Conservation (phyloP, 164 flowering plant species). For the Kingdonia uniflora region DNA sequence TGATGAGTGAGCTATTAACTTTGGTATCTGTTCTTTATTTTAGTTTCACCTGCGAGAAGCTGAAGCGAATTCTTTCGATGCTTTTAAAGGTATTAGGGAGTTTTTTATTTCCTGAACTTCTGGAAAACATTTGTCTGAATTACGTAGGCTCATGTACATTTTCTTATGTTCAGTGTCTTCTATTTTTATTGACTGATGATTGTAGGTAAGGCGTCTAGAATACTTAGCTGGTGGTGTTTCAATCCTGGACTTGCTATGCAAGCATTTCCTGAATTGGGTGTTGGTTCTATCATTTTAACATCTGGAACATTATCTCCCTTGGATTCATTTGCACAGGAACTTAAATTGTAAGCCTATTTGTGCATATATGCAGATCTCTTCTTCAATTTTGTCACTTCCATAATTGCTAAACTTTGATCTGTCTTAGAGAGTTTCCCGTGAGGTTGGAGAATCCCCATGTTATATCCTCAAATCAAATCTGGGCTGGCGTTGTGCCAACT, state of each 20-base stretch:
- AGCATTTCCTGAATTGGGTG: conserved; percentile 43
- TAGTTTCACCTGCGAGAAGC: conserved; percentile 85
- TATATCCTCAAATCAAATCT: conserved; percentile 71
- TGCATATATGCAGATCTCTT: no score
- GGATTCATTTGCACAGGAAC: conserved; percentile 89
- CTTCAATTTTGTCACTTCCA: no score
- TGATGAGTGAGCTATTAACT: conserved; percentile 1
- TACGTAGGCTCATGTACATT: background rate
- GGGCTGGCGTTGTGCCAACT: conserved; percentile 86
- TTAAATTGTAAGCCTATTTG: conserved; percentile 49
- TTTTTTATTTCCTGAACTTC: background rate
- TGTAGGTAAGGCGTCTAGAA: conserved; percentile 69
- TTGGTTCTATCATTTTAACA: conserved; percentile 87
- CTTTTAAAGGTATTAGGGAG: conserved; percentile 39
- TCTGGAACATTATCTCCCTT: conserved; percentile 95
- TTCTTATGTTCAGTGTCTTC: background rate
- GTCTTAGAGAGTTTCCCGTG: conserved; percentile 67
- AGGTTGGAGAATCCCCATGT: conserved; percentile 98
- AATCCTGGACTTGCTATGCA: conserved; percentile 93
- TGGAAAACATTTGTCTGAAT: background rate
- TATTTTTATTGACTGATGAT: conserved; percentile 5
- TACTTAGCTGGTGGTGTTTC: conserved; percentile 99
- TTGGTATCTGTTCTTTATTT: conserved; percentile 9
- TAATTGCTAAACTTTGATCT: no score
- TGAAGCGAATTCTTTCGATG: conserved; percentile 34